Evolutionary conservation across 495 filamentous ascomycete species (phyloP), one percentile per base, ranked within the genome.

Genomic region (Aspergillus incahuasiensis): DNA sequence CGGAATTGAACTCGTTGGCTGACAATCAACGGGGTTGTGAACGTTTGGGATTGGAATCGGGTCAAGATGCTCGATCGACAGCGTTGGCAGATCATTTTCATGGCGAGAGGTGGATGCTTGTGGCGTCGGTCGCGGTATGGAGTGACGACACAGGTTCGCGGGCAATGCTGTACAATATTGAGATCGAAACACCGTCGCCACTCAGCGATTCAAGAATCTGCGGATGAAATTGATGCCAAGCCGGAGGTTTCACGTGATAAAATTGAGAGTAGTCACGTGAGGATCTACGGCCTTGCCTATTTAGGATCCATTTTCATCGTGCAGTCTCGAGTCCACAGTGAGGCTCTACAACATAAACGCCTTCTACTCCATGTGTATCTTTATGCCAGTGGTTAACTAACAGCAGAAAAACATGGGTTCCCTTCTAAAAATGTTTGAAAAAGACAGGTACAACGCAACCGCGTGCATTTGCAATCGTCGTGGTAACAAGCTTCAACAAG

Each of bases 11-110:
- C 68, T 61, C 66, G 69, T 40, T 54, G 63, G 52, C 66, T 70
- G 19, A 60, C 61, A 8, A 47, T 55, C 63, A 61, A 63, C 62
- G 68, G 63, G 63, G 63, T 66, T 46, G 62, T 54, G 48, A 67
- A 48, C 24, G 65, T 55, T 38, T 67, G 65, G 53, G 68, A 63
- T 54, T 70, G 69, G 8, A 74, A 60, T 51, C 72, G 73, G 38
- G 69, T 70, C 42, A 78, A 61, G 42, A 78, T 68, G 56, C 64
- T 69, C 20, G 69, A 69, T 34, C 73, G 69, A 63, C 78, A 80
- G 54, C 70, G 72, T 66, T 68, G 69, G 68, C 78, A 80, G 46
- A 78, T 77, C 75, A 79, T 79, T 45, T 48, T 70, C 57, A 38
- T 39, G 34, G 28, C 34, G 12, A 4, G 6, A 22, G 0, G 20